Percentiles rank a stretch among this genome's conserved stretches.
phyloP scores from a whole-genome alignment of 345 rosid species.

The Hibiscus tridactylites region DNA sequence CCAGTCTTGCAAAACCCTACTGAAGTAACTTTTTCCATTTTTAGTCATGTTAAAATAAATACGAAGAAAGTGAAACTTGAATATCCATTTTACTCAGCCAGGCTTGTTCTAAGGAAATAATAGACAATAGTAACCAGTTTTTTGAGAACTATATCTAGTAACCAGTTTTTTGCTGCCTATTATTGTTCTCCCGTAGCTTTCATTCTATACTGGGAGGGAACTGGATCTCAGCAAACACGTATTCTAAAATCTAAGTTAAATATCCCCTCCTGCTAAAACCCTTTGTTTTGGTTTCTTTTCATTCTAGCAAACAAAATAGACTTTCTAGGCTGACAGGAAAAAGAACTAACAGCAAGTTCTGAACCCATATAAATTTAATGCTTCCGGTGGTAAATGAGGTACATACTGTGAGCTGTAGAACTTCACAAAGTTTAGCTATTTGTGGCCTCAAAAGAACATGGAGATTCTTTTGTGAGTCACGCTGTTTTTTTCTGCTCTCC shows the following conservation, averaged over 20 bases:
- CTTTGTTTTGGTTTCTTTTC: neutral
- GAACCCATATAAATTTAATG: constrained; percentile 1
- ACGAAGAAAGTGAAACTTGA: neutral
- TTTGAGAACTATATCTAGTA: neutral
- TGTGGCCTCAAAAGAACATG: constrained; percentile 51
- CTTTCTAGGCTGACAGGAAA: neutral
- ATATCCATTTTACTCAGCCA: neutral
- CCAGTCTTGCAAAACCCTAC: neutral
- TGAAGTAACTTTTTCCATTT: neutral
- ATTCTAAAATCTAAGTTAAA: neutral
- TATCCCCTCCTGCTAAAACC: neutral
- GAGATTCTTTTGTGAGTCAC: constrained; percentile 55
- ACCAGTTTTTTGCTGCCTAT: neutral
- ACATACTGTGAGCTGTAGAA: constrained; percentile 57
- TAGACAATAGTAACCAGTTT: neutral
- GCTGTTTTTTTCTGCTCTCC: constrained; percentile 25
- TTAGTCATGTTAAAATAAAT: neutral
- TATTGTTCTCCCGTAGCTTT: neutral
- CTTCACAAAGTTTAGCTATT: constrained; percentile 56
- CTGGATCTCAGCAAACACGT: neutral
- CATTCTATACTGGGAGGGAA: neutral
- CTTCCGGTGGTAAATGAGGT: constrained; percentile 12
- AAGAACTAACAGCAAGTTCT: neutral
- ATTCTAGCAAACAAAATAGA: neutral
- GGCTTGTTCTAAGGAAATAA: neutral